Evolutionary conservation across 352 stramenopile species (phyloP).

Genomic region (Thraustotheca clavata): DNA sequence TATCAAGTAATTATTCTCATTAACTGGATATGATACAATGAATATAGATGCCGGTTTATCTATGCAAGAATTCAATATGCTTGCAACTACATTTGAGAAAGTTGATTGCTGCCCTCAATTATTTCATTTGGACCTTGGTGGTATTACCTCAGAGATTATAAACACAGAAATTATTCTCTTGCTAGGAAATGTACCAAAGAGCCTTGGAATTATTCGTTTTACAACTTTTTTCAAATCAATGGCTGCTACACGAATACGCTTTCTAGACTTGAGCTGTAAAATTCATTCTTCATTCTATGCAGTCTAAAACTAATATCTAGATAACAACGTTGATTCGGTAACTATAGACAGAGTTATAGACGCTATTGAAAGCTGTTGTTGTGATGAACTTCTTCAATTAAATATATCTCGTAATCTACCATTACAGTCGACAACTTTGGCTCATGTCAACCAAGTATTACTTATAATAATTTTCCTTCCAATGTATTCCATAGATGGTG

Average conservation of each 20-base stretch:
- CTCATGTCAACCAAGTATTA: slow-evolving; percentile 19
- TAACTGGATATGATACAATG: not conserved
- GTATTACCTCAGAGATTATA: not conserved
- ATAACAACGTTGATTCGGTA: slow-evolving; percentile 10
- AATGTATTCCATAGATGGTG: slow-evolving; percentile 1
- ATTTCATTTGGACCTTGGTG: not conserved
- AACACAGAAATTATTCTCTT: not conserved
- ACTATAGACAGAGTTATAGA: not conserved
- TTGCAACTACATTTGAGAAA: not conserved
- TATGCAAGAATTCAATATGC: slow-evolving; percentile 8
- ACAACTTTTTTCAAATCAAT: slow-evolving; percentile 4
- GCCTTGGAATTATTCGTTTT: slow-evolving; percentile 10
- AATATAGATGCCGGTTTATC: not conserved
- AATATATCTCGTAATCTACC: slow-evolving; percentile 8
- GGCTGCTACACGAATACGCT: not conserved
- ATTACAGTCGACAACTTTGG: not conserved
- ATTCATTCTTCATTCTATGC: not conserved
- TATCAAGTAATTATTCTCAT: slow-evolving; percentile 2
- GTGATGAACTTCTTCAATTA: not conserved
- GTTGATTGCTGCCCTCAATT: not conserved
- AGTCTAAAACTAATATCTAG: not conserved
- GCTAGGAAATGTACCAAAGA: slow-evolving; percentile 15
- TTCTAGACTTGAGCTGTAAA: slow-evolving; percentile 18
- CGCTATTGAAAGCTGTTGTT: not conserved
- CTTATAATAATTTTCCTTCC: not conserved